A percentile compares a stretch with the other conserved stretches of the same genome.
Conservation (phyloP, 192 early-diverging fungal genomes). For the Linderina pennispora region DNA sequence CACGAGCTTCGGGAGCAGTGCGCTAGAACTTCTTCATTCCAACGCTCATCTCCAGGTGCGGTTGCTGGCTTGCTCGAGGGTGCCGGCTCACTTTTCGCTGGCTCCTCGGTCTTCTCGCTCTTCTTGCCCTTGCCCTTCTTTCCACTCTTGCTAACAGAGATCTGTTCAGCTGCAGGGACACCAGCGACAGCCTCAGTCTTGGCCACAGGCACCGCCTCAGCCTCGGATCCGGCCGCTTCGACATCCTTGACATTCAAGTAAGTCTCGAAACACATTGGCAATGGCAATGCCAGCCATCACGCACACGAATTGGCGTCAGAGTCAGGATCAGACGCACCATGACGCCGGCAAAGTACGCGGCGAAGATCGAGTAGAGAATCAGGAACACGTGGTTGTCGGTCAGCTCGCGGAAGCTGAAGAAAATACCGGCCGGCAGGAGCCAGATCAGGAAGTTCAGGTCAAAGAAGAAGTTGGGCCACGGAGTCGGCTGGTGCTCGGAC, state of each 20-base stretch:
- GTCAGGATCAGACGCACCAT: constrained; percentile 99
- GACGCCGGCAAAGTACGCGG: constrained; percentile 98
- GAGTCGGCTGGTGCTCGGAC: constrained; percentile 99
- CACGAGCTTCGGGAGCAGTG: constrained; percentile 31
- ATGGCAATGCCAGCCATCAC: constrained; percentile 88
- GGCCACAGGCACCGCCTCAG: not conserved
- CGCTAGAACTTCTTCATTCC: constrained; percentile 22
- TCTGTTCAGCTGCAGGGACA: constrained; percentile 4
- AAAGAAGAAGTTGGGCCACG: constrained; percentile 99
- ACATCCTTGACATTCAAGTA: constrained; percentile 62
- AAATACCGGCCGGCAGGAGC: constrained; percentile 95
- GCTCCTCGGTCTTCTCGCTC: constrained; percentile 2
- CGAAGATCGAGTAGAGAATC: constrained; percentile 95
- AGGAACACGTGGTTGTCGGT: constrained; percentile 97
- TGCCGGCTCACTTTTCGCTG: not conserved
- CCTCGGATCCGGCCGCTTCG: constrained; percentile 2
- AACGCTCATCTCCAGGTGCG: not conserved
- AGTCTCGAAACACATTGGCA: constrained; percentile 77
- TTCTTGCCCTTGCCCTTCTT: constrained; percentile 4
- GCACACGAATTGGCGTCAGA: constrained; percentile 95
- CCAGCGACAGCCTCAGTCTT: too few relatives aligned
- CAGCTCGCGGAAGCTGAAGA: constrained; percentile 93
- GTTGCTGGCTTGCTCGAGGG: not conserved
- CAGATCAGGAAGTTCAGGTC: constrained; percentile 96
- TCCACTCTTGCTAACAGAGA: constrained; percentile 1